A percentile compares a stretch with the other conserved stretches of the same genome.
phyloP scores from a whole-genome alignment of 23 red algal species.

The Cyanidiococcus yangmingshanensis region DNA sequence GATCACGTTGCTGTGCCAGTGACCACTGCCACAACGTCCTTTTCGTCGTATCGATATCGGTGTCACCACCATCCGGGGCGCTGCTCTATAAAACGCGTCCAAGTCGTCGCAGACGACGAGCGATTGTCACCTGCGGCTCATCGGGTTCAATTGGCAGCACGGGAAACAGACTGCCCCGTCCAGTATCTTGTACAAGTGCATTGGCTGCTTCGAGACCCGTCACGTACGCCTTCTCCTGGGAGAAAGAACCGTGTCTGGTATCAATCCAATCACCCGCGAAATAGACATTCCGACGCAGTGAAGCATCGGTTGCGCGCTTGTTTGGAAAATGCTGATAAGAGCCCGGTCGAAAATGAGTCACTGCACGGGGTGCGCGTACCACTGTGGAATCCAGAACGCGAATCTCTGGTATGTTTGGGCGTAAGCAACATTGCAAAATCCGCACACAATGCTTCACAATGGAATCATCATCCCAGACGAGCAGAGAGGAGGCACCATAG shows the following conservation, averaged over 20 bases:
- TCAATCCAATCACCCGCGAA: conserved; percentile 38
- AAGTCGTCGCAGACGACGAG: not conserved
- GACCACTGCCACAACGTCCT: too few relatives aligned
- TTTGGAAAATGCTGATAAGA: conserved; percentile 50
- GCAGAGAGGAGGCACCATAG: conserved; percentile 55
- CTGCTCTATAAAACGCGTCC: too few relatives aligned
- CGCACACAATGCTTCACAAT: conserved; percentile 32
- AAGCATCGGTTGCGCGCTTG: conserved; percentile 20
- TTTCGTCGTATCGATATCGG: too few relatives aligned
- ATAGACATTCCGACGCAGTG: not conserved
- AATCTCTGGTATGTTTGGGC: conserved; percentile 30
- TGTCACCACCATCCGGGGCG: too few relatives aligned
- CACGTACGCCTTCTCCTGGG: conserved; percentile 70
- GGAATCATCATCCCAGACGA: conserved; percentile 51
- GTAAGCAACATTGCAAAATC: conserved; percentile 26
- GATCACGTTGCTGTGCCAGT: too few relatives aligned
- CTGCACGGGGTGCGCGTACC: conserved; percentile 48
- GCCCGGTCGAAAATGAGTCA: conserved; percentile 64
- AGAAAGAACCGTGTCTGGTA: conserved; percentile 58
- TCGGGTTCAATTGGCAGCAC: conserved; percentile 9
- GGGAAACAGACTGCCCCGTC: not conserved
- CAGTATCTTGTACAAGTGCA: conserved; percentile 35
- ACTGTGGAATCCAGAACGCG: conserved; percentile 50
- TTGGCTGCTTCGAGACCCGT: conserved; percentile 70
- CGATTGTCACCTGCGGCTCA: not conserved